These are phyloP conservation scores for Vanderwaltozyma verrucispora DNA, from an alignment of 805 yeast species.

Conservation along the genomic window DNA sequence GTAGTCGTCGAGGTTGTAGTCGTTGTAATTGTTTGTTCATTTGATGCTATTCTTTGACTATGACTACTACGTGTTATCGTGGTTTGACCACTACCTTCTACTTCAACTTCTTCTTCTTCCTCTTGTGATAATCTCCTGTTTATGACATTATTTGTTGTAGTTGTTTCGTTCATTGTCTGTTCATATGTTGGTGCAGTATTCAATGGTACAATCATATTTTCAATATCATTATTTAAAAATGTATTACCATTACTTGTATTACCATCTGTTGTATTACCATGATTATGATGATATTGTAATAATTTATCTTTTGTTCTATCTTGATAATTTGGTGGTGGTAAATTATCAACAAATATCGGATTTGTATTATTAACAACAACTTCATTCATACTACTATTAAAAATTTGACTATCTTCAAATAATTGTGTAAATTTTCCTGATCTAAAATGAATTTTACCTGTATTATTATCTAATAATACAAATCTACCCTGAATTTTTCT, in stretches of 20 bases:
- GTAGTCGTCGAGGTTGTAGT: background rate
- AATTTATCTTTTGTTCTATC: constrained; percentile 26
- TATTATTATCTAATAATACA: constrained; percentile 29
- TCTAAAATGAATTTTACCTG: constrained; percentile 34
- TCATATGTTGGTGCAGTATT: constrained; percentile 2
- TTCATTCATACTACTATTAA: constrained; percentile 1
- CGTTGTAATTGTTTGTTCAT: constrained; percentile 1
- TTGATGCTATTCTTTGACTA: background rate
- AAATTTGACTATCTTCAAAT: constrained; percentile 9
- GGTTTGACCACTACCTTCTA: background rate
- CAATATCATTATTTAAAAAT: background rate
- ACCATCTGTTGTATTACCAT: background rate
- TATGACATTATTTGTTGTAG: background rate
- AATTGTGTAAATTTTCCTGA: constrained; percentile 28
- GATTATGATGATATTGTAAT: constrained; percentile 1
- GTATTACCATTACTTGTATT: background rate
- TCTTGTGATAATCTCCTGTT: no score
- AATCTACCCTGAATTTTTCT: constrained; percentile 43
- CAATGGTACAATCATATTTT: background rate
- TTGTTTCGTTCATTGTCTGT: constrained; percentile 2
- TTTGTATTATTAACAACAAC: constrained; percentile 4
- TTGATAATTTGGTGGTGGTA: constrained; percentile 13
- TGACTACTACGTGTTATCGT: background rate
- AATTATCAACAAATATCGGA: constrained; percentile 4
- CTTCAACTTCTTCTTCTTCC: no score